Conservation (phyloP, 768 basidiomycete genomes). For the Lyophyllum shimeji region DNA sequence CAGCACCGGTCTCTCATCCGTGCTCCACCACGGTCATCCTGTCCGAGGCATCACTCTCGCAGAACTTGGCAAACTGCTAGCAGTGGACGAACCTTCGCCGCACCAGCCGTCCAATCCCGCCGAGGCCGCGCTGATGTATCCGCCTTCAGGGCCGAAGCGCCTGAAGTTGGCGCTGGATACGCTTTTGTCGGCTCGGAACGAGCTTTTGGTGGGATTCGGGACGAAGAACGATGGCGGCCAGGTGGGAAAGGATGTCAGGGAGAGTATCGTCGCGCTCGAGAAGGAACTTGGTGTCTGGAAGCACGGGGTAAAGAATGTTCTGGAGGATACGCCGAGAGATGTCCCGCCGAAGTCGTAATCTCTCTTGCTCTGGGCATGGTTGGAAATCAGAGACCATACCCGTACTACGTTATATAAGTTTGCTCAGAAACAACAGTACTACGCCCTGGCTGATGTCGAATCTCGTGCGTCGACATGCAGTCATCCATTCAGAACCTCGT, state of each 20-base stretch:
- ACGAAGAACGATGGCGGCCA: slow-evolving; percentile 65
- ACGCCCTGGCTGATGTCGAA: slow-evolving; percentile 28
- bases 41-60: slow-evolving; percentile 71
- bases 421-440: too few relatives aligned
- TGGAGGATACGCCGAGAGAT: slow-evolving; percentile 39
- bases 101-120: slow-evolving; percentile 18
- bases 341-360: neutral
- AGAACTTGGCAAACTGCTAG: slow-evolving; percentile 80
- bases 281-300: slow-evolving; percentile 75
- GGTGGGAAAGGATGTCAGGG: slow-evolving; percentile 63
- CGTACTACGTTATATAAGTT: too few relatives aligned
- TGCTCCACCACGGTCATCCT: slow-evolving; percentile 72
- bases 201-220: slow-evolving; percentile 75
- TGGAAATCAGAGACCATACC: neutral
- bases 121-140: slow-evolving; percentile 38
- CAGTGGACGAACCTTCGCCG: slow-evolving; percentile 70
- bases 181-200: slow-evolving; percentile 57
- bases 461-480: slow-evolving; percentile 31
- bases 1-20: slow-evolving; percentile 47
- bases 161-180: slow-evolving; percentile 66
- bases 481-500: slow-evolving; percentile 30
- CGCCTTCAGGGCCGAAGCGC: slow-evolving; percentile 65
- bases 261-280: slow-evolving; percentile 59
- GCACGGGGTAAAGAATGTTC: slow-evolving; percentile 55
- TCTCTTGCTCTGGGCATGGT: neutral